Percentiles rank a stretch among this genome's conserved stretches.
phyloP scores from a whole-genome alignment of 2,329 filamentous ascomycete genomes.

The Ophiostoma quercus region DNA sequence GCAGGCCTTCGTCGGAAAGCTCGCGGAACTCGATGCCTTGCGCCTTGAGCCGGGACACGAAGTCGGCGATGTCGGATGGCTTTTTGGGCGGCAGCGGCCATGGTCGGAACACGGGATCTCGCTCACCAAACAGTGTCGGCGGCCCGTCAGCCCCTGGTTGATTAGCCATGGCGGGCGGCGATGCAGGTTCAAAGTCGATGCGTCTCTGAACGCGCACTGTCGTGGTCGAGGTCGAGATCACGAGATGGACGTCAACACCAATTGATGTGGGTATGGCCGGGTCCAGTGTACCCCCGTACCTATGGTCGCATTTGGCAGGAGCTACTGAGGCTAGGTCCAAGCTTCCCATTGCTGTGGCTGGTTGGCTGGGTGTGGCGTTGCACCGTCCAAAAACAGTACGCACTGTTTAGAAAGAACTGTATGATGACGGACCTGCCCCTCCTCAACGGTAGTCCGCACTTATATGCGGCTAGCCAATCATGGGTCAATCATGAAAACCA shows the following conservation, averaged over 20 bases:
- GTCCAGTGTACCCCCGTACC: neutral
- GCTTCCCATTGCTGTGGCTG: neutral
- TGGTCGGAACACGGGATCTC: slow-evolving; percentile 46
- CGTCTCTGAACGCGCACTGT: neutral
- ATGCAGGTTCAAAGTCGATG: neutral
- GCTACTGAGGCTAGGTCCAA: neutral
- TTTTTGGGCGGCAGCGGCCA: slow-evolving; percentile 54
- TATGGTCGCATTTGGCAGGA: neutral
- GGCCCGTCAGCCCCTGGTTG: neutral
- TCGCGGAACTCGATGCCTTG: slow-evolving; percentile 78
- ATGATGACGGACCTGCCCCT: neutral
- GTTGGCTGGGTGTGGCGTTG: neutral
- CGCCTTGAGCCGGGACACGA: slow-evolving; percentile 71
- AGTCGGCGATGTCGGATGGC: slow-evolving; percentile 60
- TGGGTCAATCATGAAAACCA: too few species aligned
- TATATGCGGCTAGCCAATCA: neutral
- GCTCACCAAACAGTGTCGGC: slow-evolving; percentile 24
- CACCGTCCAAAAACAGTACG: neutral
- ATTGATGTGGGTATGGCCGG: neutral
- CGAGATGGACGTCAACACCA: neutral
- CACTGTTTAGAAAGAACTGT: neutral
- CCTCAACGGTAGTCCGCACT: slow-evolving; percentile 9
- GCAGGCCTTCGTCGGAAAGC: slow-evolving; percentile 68
- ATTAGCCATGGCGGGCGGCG: slow-evolving; percentile 21
- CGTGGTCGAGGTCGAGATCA: neutral